Conservation (phyloP, 2,329 filamentous ascomycete species). For the Bipolaris bicolor region DNA sequence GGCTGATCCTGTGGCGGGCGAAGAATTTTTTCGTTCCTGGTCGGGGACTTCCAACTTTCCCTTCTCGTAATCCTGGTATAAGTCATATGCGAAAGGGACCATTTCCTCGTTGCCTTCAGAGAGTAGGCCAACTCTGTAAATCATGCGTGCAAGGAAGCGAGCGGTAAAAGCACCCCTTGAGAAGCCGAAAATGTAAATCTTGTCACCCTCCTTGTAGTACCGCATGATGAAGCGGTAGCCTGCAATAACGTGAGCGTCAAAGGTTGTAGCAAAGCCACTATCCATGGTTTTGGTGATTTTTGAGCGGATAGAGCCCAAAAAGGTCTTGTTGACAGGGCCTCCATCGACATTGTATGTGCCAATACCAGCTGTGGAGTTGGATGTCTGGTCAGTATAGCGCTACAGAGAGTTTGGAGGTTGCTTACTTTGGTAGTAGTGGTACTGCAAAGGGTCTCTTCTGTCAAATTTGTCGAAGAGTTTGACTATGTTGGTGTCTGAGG, state of each 20-base stretch:
- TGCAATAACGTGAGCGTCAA: slow-evolving; percentile 23
- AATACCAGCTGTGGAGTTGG: slow-evolving; percentile 18
- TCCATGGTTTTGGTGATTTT: slow-evolving; percentile 18
- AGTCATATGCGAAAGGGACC: slow-evolving; percentile 27
- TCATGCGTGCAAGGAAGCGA: slow-evolving; percentile 40
- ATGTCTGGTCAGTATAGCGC: background rate
- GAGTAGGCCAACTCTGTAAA: slow-evolving; percentile 32
- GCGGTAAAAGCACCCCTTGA: slow-evolving; percentile 45
- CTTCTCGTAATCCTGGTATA: slow-evolving; percentile 16
- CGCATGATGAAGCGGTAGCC: slow-evolving; percentile 46
- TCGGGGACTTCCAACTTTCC: slow-evolving; percentile 30
- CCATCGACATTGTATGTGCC: slow-evolving; percentile 19
- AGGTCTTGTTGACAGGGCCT: background rate
- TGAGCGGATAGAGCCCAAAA: slow-evolving; percentile 2
- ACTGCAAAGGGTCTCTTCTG: slow-evolving; percentile 19
- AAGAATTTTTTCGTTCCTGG: slow-evolving; percentile 45
- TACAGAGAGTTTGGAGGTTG: background rate
- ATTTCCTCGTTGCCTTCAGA: slow-evolving; percentile 30
- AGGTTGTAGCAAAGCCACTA: slow-evolving; percentile 16
- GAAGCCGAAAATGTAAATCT: slow-evolving; percentile 47
- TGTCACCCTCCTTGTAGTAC: slow-evolving; percentile 38
- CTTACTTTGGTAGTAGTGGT: slow-evolving; percentile 29
- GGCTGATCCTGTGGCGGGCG: background rate
- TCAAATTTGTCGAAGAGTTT: slow-evolving; percentile 28
- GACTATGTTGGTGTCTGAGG: slow-evolving; percentile 29